Conservation (phyloP, 371 early-diverging fungal species). For the Syncephalastrum contaminatum region DNA sequence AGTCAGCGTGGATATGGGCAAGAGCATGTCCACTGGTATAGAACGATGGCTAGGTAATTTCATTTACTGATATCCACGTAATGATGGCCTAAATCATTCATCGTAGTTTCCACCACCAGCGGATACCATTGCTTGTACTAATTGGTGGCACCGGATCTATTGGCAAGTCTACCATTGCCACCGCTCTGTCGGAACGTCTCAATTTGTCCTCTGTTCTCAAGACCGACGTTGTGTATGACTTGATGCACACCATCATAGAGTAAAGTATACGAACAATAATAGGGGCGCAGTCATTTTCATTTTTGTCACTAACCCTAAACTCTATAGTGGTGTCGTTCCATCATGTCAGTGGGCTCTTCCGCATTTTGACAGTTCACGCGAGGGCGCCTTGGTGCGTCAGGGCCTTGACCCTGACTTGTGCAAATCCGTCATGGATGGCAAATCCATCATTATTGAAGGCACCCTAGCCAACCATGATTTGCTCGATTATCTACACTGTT, state of each 20-base stretch:
- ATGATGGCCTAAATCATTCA: background rate
- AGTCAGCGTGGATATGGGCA: conserved; percentile 28
- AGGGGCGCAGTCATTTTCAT: too few relatives aligned
- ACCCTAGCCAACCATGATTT: conserved; percentile 25
- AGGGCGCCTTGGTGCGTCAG: conserved; percentile 1
- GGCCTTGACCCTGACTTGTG: conserved; percentile 32
- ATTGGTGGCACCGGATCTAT: conserved; percentile 31
- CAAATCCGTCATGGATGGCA: conserved; percentile 36
- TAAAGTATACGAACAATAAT: conserved; percentile 9
- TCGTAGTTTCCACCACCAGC: conserved; percentile 35
- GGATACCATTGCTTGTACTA: conserved; percentile 36
- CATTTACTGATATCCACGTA: background rate
- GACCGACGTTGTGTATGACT: conserved; percentile 36
- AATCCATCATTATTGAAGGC: conserved; percentile 45
- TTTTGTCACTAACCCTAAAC: background rate
- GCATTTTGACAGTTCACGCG: background rate
- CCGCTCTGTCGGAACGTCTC: conserved; percentile 30
- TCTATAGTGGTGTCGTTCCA: conserved; percentile 14
- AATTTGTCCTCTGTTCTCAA: conserved; percentile 38
- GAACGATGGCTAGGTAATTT: conserved; percentile 29
- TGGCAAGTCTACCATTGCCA: conserved; percentile 39
- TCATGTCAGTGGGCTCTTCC: conserved; percentile 13
- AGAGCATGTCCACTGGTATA: conserved; percentile 31
- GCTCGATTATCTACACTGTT: conserved; percentile 20
- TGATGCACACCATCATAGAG: conserved; percentile 36